phyloP scores from a whole-genome alignment of 2,329 filamentous ascomycete genomes.

The Stagonosporopsis chrysanthemi region DNA sequence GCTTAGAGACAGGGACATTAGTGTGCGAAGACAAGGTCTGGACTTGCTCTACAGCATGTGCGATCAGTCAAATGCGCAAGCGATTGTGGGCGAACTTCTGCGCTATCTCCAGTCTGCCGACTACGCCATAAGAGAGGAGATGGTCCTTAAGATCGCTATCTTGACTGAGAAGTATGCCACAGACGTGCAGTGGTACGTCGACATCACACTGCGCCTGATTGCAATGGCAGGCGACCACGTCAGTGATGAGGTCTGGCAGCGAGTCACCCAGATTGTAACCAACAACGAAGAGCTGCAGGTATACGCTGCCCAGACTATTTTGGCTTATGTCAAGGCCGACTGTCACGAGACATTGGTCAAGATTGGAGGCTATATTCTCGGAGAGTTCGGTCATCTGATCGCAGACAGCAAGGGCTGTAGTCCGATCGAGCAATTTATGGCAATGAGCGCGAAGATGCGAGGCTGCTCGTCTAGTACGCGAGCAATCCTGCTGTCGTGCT shows the following conservation, averaged over 20 bases:
- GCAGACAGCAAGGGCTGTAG: slow-evolving; percentile 91
- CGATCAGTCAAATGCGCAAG: slow-evolving; percentile 89
- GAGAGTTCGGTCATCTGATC: slow-evolving; percentile 96
- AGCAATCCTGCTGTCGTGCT: slow-evolving; percentile 93
- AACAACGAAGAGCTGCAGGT: slow-evolving; percentile 99
- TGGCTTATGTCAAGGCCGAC: slow-evolving; percentile 92
- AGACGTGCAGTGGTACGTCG: slow-evolving; percentile 98
- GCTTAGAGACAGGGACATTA: slow-evolving; percentile 94
- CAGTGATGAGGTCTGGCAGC: slow-evolving; percentile 98
- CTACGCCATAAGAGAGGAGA: slow-evolving; percentile 97
- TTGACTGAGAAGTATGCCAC: slow-evolving; percentile 98
- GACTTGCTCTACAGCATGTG: slow-evolving; percentile 99
- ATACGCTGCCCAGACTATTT: slow-evolving; percentile 91
- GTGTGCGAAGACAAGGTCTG: slow-evolving; percentile 91
- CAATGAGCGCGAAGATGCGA: slow-evolving; percentile 87
- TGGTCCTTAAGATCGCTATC: slow-evolving; percentile 99
- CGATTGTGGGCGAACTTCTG: slow-evolving; percentile 91
- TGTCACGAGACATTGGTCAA: slow-evolving; percentile 98
- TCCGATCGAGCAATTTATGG: slow-evolving; percentile 96
- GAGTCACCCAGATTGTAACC: slow-evolving; percentile 97
- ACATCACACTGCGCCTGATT: slow-evolving; percentile 92
- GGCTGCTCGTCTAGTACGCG: slow-evolving; percentile 88
- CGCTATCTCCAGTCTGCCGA: slow-evolving; percentile 96
- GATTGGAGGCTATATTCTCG: slow-evolving; percentile 94
- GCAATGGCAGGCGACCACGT: slow-evolving; percentile 98